These are phyloP conservation scores for Simplicillium aogashimaense DNA, from an alignment of 2,329 filamentous ascomycete genomes.

Conservation along the genomic window DNA sequence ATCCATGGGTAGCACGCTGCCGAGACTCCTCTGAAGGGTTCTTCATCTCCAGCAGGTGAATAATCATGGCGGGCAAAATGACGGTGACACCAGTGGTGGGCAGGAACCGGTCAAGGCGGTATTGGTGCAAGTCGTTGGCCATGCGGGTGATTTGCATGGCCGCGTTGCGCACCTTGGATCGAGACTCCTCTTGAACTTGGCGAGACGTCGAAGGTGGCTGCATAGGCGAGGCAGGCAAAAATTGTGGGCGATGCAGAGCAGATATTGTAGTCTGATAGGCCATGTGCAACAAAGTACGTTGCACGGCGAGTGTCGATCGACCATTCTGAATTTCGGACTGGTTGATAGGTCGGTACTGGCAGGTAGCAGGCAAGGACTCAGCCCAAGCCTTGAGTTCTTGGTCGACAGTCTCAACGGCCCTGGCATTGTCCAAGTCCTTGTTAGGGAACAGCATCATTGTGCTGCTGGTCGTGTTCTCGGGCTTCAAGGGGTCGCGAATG, in stretches of 20 bases:
- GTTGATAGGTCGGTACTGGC: constrained; percentile 53
- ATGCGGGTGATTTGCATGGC: constrained; percentile 80
- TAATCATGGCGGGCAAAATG: constrained; percentile 84
- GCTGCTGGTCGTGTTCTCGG: constrained; percentile 63
- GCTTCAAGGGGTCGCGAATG: constrained; percentile 70
- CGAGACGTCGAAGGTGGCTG: constrained; percentile 43
- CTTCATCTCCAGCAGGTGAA: constrained; percentile 88
- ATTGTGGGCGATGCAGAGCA: constrained; percentile 83
- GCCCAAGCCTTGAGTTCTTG: constrained; percentile 71
- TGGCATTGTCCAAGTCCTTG: constrained; percentile 72
- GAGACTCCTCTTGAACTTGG: constrained; percentile 72
- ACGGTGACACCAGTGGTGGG: constrained; percentile 88
- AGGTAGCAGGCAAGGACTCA: constrained; percentile 58
- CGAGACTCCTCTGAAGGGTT: constrained; percentile 64
- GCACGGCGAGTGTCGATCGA: constrained; percentile 51
- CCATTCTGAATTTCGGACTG: constrained; percentile 49
- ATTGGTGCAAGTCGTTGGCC: constrained; percentile 63
- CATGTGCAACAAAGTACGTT: constrained; percentile 85
- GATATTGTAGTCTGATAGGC: constrained; percentile 88
- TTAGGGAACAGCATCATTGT: constrained; percentile 89
- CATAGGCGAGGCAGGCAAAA: constrained; percentile 62
- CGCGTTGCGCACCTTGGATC: constrained; percentile 72
- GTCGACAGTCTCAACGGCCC: constrained; percentile 71
- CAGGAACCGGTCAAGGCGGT: constrained; percentile 67
- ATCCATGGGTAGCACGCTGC: constrained; percentile 65